A percentile compares a stretch with the other conserved stretches of the same genome.
phyloP scores from a whole-genome alignment of 371 early-diverging fungal species.

The Rhizopus arrhizus region DNA sequence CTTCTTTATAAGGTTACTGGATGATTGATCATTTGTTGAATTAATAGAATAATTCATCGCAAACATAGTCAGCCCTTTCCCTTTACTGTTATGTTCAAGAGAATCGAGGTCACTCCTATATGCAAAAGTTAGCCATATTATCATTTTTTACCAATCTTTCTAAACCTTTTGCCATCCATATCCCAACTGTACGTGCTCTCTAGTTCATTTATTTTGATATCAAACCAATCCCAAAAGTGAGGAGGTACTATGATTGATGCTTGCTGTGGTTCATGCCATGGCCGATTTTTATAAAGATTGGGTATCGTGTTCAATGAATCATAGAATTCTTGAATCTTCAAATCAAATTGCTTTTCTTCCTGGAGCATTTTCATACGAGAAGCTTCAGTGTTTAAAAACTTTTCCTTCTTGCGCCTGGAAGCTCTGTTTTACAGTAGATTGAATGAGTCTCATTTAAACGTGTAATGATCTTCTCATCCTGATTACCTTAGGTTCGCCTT shows the following conservation, averaged over 20 bases:
- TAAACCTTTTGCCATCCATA: conserved; percentile 16
- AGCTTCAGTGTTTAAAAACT: conserved; percentile 58
- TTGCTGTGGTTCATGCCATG: conserved; percentile 19
- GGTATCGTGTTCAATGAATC: conserved; percentile 27
- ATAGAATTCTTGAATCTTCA: conserved; percentile 36
- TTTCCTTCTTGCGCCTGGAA: conserved; percentile 63
- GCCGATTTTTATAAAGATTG: conserved; percentile 2
- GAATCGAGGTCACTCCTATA: not conserved
- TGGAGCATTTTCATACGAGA: conserved; percentile 56
- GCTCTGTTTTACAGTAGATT: conserved; percentile 37
- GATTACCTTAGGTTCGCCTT: not conserved
- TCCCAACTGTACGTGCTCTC: conserved; percentile 38
- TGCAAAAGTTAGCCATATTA: no score
- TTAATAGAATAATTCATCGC: not conserved
- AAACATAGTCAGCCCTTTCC: not conserved
- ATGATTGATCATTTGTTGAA: not conserved
- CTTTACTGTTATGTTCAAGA: not conserved
- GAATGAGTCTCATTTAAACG: not conserved
- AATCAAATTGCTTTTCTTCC: conserved; percentile 50
- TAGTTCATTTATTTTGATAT: conserved; percentile 44
- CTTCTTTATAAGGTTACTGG: conserved; percentile 3
- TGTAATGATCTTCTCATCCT: no score
- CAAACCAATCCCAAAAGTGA: conserved; percentile 47
- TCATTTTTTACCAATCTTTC: not conserved
- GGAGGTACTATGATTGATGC: not conserved